Conservation (phyloP, 176 grass and related monocot species). For the Oryza rufipogon region DNA sequence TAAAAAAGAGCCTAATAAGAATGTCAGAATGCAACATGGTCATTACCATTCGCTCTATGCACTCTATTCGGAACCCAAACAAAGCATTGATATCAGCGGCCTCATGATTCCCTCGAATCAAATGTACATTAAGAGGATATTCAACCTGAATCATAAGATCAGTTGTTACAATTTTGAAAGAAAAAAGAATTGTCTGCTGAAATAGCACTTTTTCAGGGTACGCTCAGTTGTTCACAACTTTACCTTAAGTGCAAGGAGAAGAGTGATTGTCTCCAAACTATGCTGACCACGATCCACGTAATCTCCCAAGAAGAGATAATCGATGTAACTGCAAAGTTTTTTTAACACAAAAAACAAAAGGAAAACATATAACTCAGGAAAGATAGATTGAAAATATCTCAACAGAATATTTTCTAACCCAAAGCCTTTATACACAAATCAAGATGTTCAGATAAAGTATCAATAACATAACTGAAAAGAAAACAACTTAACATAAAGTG, state of each 20-base stretch:
- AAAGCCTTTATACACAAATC: background rate
- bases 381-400: background rate
- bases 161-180: slow-evolving; percentile 26
- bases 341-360: background rate
- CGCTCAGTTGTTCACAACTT: background rate
- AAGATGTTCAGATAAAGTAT: background rate
- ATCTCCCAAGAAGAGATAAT: slow-evolving; percentile 99
- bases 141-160: slow-evolving; percentile 71
- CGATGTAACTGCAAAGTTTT: slow-evolving; percentile 75
- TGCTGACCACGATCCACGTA: slow-evolving; percentile 99
- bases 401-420: slow-evolving; percentile 5
- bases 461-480: background rate
- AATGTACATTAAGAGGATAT: slow-evolving; percentile 94
- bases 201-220: background rate
- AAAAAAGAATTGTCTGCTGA: background rate
- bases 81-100: slow-evolving; percentile 99
- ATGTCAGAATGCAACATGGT: slow-evolving; percentile 24
- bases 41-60: slow-evolving; percentile 97
- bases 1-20: background rate
- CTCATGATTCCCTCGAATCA: slow-evolving; percentile 99
- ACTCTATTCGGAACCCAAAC: slow-evolving; percentile 97
- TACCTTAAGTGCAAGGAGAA: slow-evolving; percentile 99
- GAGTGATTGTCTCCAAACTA: slow-evolving; percentile 97
- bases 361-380: background rate
- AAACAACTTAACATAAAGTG: background rate